Conservation (phyloP, 2,329 filamentous ascomycete genomes). For the Cytospora chrysosperma region DNA sequence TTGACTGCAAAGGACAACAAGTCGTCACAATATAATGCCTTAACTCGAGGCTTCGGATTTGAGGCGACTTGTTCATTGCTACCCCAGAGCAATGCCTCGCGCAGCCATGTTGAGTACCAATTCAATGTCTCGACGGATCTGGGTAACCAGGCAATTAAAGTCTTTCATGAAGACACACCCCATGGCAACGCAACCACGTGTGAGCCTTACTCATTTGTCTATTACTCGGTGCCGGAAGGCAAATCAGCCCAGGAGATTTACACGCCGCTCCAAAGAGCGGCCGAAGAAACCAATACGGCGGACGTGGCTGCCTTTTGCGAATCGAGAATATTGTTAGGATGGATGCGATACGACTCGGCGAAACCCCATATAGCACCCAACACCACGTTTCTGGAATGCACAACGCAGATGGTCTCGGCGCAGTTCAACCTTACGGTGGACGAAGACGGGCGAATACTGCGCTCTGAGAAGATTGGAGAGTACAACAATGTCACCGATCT, state of each 20-base stretch:
- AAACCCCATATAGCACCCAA: constrained; percentile 27
- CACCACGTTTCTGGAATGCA: constrained; percentile 29
- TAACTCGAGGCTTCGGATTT: constrained; percentile 33
- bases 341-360: neutral
- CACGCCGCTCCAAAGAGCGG: neutral
- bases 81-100: neutral
- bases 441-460: constrained; percentile 25
- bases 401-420: constrained; percentile 32
- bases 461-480: constrained; percentile 21
- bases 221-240: neutral
- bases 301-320: constrained; percentile 1
- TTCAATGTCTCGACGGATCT: constrained; percentile 2
- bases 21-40: neutral
- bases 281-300: neutral
- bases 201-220: neutral
- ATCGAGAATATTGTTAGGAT: neutral
- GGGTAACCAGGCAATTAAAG: neutral
- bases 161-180: neutral
- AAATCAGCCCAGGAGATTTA: constrained; percentile 3
- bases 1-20: constrained; percentile 4
- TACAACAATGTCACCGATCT: constrained; percentile 27
- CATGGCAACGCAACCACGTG: neutral
- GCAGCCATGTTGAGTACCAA: neutral
- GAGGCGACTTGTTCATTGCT: neutral
- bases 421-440: constrained; percentile 38